Evolutionary conservation across 768 basidiomycete genomes (phyloP), one percentile per base, ranked within the genome.

Genomic region (Tulasnella sp.): DNA sequence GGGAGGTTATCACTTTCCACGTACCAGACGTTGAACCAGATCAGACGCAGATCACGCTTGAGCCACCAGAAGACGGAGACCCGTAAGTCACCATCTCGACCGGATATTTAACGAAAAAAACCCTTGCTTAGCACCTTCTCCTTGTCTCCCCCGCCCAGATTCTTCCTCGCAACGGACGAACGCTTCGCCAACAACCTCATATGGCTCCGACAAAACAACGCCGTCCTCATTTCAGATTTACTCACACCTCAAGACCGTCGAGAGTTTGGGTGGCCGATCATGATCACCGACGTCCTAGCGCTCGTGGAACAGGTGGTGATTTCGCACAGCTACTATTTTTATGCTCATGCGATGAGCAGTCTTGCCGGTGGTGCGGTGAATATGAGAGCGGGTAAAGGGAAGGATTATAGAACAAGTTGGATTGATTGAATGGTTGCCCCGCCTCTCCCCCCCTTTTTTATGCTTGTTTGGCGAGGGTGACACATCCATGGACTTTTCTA

Each of bases 161-260:
- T 82, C 79, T 81, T 80, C 79, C 69, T 82, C 31, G 82, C 81
- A 2, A 82, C 82, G 14, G 86, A 87, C 75, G 87, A 87, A 77
- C 85, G 86, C 36, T 79, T 82, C 72, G 80, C 82, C 0, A 79
- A 79, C 0, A 82, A 81, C n/a, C 79, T 86, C 8, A 36, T 79
- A 9, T 82, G 81, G 73, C 79, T 87, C 15, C 78, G 80, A 25
- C 79, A 81, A 3, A 80, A 83, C 29, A 85, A 85, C n/a, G 86
- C 82, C 1, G 58, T 87, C 11, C 76, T 87, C 73, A 80, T 87
- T 74, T 52, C 81, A 17, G 86, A 87, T 77, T 79, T 87, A 3
- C 79, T 87, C 68, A 86, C 85, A 0, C 78, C 80, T n/a, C 83
- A 85, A 31, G 86, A 87, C 75, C 76, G 80, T 15, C 34, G 75